These are phyloP conservation scores for Leccinum obscurum DNA, from an alignment of 768 basidiomycete species.

Conservation along the genomic window DNA sequence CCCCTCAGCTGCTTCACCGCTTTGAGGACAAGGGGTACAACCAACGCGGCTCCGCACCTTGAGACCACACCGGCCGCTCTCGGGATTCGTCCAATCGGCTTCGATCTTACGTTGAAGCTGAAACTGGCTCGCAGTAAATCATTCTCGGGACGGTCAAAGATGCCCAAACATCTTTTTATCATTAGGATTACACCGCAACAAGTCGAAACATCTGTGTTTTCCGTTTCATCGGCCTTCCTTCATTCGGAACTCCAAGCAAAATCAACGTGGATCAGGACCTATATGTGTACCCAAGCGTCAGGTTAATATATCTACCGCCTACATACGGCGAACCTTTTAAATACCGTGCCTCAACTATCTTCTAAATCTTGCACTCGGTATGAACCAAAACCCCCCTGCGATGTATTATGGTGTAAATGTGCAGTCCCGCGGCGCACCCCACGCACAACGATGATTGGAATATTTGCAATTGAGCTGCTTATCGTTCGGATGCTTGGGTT, in stretches of 20 bases:
- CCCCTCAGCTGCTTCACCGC: not conserved
- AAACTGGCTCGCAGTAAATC: not conserved
- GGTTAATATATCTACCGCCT: not conserved
- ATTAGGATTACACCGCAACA: not conserved
- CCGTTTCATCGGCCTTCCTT: not conserved
- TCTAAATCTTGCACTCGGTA: not conserved
- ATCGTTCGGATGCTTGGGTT: not conserved
- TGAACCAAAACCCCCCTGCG: not conserved
- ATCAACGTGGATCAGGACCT: not conserved
- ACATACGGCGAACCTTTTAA: not conserved
- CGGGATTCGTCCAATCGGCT: not conserved
- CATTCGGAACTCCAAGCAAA: not conserved
- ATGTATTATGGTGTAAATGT: not conserved
- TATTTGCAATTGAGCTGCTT: not conserved
- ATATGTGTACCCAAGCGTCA: not conserved
- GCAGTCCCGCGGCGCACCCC: not conserved
- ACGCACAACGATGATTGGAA: not conserved
- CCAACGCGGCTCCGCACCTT: not conserved
- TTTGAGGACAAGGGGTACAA: not conserved
- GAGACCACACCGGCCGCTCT: not conserved
- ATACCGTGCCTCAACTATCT: not conserved
- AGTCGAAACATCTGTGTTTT: not conserved
- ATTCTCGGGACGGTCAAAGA: not conserved
- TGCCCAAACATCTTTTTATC: not conserved
- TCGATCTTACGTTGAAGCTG: constrained; percentile 1